Evolutionary conservation across 1,284 basidiomycete genomes (phyloP), one percentile per base, ranked within the genome.

Genomic region (Ceratobasidium sp.): DNA sequence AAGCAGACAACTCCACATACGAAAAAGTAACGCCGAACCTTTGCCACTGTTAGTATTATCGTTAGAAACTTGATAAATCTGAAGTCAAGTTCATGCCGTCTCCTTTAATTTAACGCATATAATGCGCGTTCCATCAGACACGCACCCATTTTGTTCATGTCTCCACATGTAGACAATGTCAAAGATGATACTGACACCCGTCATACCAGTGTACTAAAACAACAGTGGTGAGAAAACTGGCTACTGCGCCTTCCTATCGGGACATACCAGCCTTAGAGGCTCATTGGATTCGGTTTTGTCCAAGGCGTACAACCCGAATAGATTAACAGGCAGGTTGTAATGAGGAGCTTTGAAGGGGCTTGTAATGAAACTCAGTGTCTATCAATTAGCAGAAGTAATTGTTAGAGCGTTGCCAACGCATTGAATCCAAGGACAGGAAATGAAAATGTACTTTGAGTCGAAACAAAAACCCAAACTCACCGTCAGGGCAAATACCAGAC

Each of bases 291-390:
- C 91, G 11, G 83, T 80, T 73, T 84, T 87, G 78, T 93, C 92
- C 76, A 91, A 88, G 0, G 85, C 87, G 79, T 91, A 89, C 1
- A 84, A 80, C 0, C 92, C 92, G 76, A 93, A 93, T 23, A 94
- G 84, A 76, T 92, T 90, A 63, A 94, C 84, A 16, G 92, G 88
- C 6, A 88, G 81, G 75, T 93, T 93, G 79, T 93, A 93, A 2
- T 83, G 79, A 1, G 92, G 91, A 0, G 87, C 81, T 0, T 82
- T 77, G 79, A 88, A 91, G 2, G 88, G 84, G 75, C 87, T 87
- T 52, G 86, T 82, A 67, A 85, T 70, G 77, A 92, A 90, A 9
- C 91, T 89, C 46, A 94, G 77, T 26, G 79, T 80, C 84, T 86
- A 50, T 35, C 47, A 57, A 28, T 16, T 8, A 13, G 13, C 18